Percentiles rank a stretch among this genome's conserved stretches.
These are phyloP conservation scores for Scedosporium dehoogii DNA, from an alignment of 2,329 filamentous ascomycete genomes.

Conservation along the genomic window DNA sequence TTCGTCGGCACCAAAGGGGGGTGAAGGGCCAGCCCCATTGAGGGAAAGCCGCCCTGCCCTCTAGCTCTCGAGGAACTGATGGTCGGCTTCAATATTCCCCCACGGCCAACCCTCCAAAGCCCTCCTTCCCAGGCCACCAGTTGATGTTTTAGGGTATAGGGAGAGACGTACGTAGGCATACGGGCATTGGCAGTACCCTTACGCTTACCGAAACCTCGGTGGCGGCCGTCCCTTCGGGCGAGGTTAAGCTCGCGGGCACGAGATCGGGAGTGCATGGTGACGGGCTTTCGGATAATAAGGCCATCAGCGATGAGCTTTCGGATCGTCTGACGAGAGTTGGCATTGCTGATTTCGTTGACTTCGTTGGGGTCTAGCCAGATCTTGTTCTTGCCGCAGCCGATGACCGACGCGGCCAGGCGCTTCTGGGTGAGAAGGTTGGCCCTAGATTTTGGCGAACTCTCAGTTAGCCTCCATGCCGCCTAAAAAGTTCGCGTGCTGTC, in stretches of 20 bases:
- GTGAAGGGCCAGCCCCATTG: neutral
- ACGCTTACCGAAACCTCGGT: slow-evolving; percentile 99
- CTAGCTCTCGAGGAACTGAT: neutral
- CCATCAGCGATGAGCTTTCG: slow-evolving; percentile 99
- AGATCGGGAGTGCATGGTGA: slow-evolving; percentile 98
- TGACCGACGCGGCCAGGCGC: slow-evolving; percentile 97
- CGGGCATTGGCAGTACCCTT: slow-evolving; percentile 99
- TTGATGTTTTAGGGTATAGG: neutral
- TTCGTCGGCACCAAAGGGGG: neutral
- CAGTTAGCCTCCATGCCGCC: slow-evolving; percentile 1
- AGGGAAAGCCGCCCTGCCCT: neutral
- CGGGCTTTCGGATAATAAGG: slow-evolving; percentile 99
- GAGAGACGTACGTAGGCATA: slow-evolving; percentile 79
- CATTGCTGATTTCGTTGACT: slow-evolving; percentile 98
- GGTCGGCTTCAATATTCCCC: neutral
- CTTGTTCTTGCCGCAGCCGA: slow-evolving; percentile 99
- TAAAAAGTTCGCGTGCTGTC: neutral
- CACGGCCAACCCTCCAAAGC: neutral
- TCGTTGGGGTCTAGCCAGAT: slow-evolving; percentile 99
- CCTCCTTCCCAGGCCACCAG: too few relatives aligned
- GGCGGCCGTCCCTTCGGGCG: slow-evolving; percentile 88
- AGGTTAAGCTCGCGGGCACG: slow-evolving; percentile 92
- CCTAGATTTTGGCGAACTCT: slow-evolving; percentile 41
- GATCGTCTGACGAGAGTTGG: slow-evolving; percentile 99
- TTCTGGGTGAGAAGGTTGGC: slow-evolving; percentile 99